A percentile compares a stretch with the other conserved stretches of the same genome.
phyloP scores from a whole-genome alignment of 139 green algal genomes.

The Chlorella ohadii region DNA sequence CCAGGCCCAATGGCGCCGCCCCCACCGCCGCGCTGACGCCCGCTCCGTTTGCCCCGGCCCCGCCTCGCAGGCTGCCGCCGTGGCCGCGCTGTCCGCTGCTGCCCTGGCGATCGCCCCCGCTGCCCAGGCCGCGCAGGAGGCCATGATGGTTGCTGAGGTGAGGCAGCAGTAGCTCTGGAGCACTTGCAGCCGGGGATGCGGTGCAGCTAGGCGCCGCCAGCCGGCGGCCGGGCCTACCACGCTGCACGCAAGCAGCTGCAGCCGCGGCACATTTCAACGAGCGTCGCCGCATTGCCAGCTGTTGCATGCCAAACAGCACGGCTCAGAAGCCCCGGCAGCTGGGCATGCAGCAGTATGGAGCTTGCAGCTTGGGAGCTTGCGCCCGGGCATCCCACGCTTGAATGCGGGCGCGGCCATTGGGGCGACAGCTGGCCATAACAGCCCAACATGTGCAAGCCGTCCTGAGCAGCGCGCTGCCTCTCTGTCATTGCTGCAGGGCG shows the following conservation, averaged over 20 bases:
- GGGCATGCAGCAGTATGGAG: no score
- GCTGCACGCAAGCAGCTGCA: no score
- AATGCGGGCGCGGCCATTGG: no score
- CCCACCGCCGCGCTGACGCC: background rate
- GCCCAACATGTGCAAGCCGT: background rate
- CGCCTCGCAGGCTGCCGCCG: constrained; percentile 45
- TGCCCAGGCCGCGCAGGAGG: constrained; percentile 86
- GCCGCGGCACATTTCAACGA: no score
- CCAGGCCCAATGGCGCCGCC: background rate
- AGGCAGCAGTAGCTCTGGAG: background rate
- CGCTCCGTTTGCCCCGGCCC: background rate
- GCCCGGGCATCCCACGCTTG: no score
- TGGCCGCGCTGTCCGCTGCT: constrained; percentile 60
- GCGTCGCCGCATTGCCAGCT: no score
- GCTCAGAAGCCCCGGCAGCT: no score
- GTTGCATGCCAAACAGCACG: no score
- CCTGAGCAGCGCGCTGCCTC: no score
- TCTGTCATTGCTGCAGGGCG: constrained; percentile 75
- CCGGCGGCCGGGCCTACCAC: no score
- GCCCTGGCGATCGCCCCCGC: constrained; percentile 71
- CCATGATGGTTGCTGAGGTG: constrained; percentile 82
- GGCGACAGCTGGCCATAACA: background rate
- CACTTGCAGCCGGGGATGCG: background rate
- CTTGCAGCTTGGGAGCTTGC: no score
- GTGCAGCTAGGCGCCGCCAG: background rate